These are phyloP conservation scores for Vitis cinerea DNA, from an alignment of 164 flowering plant genomes.

Conservation along the genomic window DNA sequence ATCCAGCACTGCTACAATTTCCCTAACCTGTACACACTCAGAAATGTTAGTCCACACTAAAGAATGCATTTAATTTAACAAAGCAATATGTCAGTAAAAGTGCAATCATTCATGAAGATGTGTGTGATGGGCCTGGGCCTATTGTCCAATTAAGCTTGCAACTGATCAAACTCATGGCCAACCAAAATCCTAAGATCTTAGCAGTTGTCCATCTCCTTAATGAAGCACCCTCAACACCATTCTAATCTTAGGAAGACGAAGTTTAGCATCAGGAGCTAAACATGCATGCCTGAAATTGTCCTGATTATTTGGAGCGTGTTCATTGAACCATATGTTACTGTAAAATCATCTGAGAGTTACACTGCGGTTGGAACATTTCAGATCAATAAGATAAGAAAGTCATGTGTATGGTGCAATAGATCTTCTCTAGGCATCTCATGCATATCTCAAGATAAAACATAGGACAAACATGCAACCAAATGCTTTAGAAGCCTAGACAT, in stretches of 20 bases:
- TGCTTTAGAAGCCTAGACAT: neutral
- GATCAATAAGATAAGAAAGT: neutral
- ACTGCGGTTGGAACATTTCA: neutral
- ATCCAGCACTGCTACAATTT: conserved; percentile 85
- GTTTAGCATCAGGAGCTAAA: neutral
- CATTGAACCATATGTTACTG: neutral
- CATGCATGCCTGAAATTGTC: neutral
- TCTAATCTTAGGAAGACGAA: neutral
- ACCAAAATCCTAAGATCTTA: neutral
- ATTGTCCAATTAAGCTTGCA: neutral
- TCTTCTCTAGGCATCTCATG: neutral
- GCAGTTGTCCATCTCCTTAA: neutral
- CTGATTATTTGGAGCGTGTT: neutral
- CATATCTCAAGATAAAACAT: neutral
- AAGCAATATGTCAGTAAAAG: neutral
- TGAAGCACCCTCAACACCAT: neutral
- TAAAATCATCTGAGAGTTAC: conserved; percentile 1
- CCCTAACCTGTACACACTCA: conserved; percentile 67
- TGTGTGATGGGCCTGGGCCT: neutral
- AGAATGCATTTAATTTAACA: neutral
- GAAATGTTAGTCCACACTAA: conserved; percentile 9
- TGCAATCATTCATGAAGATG: neutral
- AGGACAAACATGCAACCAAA: neutral
- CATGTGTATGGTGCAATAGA: neutral
- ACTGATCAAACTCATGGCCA: too few relatives aligned